Percentiles rank a stretch among this genome's conserved stretches.
These are phyloP conservation scores for Chrysosporium keratinophilum DNA, from an alignment of 2,329 filamentous ascomycete genomes.

Conservation along the genomic window DNA sequence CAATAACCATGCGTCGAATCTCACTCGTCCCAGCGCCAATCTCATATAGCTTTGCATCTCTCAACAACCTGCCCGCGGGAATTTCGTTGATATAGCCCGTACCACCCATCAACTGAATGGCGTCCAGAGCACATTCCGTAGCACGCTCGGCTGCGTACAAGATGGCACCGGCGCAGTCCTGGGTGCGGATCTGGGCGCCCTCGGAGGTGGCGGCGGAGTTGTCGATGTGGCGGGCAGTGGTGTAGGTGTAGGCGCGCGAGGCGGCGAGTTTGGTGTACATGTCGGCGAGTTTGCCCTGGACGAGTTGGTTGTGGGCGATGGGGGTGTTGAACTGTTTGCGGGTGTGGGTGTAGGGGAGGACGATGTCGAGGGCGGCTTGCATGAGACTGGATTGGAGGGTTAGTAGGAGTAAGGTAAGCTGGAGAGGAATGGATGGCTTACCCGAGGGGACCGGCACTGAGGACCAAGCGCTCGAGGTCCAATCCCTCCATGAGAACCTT, in stretches of 20 bases:
- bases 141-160: slow-evolving; percentile 86
- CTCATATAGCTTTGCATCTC: slow-evolving; percentile 78
- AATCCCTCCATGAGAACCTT: slow-evolving; percentile 92
- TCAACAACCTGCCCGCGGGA: slow-evolving; percentile 70
- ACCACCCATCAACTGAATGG: slow-evolving; percentile 69
- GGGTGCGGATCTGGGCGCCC: slow-evolving; percentile 53
- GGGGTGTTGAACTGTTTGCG: slow-evolving; percentile 79
- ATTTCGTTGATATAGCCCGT: slow-evolving; percentile 97
- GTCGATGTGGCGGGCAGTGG: slow-evolving; percentile 69
- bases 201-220: slow-evolving; percentile 45
- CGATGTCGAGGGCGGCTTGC: slow-evolving; percentile 78
- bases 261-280: slow-evolving; percentile 94
- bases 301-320: slow-evolving; percentile 82
- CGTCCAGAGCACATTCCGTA: slow-evolving; percentile 58
- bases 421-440: slow-evolving; percentile 21
- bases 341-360: slow-evolving; percentile 78
- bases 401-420: no score
- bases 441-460: slow-evolving; percentile 82
- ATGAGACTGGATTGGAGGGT: slow-evolving; percentile 51
- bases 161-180: slow-evolving; percentile 91
- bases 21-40: slow-evolving; percentile 96
- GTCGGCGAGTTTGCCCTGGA: slow-evolving; percentile 87
- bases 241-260: slow-evolving; percentile 75
- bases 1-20: slow-evolving; percentile 87
- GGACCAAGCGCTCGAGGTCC: slow-evolving; percentile 83